Evolutionary conservation across 179 eudicot genomes (phyloP).

Genomic region (Carnegiea gigantea): DNA sequence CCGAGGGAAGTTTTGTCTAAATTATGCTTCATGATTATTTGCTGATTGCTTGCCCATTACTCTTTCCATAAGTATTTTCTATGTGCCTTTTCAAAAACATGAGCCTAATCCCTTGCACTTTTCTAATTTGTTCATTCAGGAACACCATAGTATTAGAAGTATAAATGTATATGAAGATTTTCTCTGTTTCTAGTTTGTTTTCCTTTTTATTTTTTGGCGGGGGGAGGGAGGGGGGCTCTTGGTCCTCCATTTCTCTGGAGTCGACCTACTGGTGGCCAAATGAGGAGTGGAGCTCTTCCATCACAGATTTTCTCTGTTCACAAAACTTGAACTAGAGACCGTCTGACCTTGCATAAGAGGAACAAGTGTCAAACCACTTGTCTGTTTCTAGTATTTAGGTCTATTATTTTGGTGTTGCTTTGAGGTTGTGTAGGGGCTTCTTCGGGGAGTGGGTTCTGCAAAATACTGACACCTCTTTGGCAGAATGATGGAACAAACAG

Average conservation of each 20-base stretch:
- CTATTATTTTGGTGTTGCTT: not conserved
- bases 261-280: too few relatives aligned
- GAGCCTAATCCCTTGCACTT: not conserved
- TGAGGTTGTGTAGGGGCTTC: not conserved
- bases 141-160: not conserved
- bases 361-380: not conserved
- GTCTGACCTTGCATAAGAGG: too few relatives aligned
- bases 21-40: not conserved
- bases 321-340: too few relatives aligned
- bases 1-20: not conserved
- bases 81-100: not conserved
- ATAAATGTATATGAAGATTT: not conserved
- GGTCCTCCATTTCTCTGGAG: too few relatives aligned
- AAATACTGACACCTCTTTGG: conserved; percentile 15
- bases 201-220: too few relatives aligned
- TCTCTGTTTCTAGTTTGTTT: too few relatives aligned
- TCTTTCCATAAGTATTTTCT: not conserved
- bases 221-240: too few relatives aligned
- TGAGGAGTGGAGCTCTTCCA: too few relatives aligned
- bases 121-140: not conserved
- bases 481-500: conserved; percentile 49
- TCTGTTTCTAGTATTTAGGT: not conserved
- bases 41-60: not conserved
- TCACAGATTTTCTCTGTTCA: too few relatives aligned
- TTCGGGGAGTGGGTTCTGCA: too few relatives aligned